Evolutionary conservation across 768 basidiomycete species (phyloP).

Genomic region (Naganishia vishniacii): DNA sequence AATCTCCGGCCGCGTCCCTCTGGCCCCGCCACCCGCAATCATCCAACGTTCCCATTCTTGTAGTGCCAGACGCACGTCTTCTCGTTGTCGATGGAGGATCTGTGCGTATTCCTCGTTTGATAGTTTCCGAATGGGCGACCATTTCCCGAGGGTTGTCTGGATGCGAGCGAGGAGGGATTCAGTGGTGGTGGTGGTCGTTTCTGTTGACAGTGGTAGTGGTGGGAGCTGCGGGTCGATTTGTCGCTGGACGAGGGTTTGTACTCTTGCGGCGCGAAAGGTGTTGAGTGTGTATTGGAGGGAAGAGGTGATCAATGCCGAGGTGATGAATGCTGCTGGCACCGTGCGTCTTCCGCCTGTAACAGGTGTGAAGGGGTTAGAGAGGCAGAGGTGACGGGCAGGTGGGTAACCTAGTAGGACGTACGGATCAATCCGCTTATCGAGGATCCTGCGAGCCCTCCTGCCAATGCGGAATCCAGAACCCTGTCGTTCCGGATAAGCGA

Average conservation of each 20-base stretch:
- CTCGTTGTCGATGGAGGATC: slow-evolving; percentile 59
- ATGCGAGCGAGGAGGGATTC: slow-evolving; percentile 37
- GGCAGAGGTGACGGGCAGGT: not conserved
- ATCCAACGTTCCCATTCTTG: slow-evolving; percentile 11
- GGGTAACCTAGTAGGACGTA: slow-evolving; percentile 2
- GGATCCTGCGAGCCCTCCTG: slow-evolving; percentile 21
- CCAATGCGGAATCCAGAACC: slow-evolving; percentile 22
- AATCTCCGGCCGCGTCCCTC: slow-evolving; percentile 5
- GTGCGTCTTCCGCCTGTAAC: slow-evolving; percentile 62
- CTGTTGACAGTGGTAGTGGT: not conserved
- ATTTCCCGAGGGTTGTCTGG: slow-evolving; percentile 38
- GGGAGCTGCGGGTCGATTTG: not conserved
- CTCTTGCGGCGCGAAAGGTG: slow-evolving; percentile 59
- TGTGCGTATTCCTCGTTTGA: slow-evolving; percentile 69
- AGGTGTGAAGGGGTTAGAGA: not conserved
- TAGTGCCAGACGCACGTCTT: slow-evolving; percentile 50
- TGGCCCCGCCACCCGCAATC: not conserved
- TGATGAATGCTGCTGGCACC: slow-evolving; percentile 59
- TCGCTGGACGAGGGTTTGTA: slow-evolving; percentile 55
- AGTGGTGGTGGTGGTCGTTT: not conserved
- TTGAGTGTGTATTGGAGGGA: slow-evolving; percentile 67
- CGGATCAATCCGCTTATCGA: slow-evolving; percentile 9
- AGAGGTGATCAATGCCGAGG: slow-evolving; percentile 59
- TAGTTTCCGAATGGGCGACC: slow-evolving; percentile 58
- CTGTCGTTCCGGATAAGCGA: slow-evolving; percentile 10